Conservation (phyloP, 352 stramenopile genomes). For the Blastocystis sp. region DNA sequence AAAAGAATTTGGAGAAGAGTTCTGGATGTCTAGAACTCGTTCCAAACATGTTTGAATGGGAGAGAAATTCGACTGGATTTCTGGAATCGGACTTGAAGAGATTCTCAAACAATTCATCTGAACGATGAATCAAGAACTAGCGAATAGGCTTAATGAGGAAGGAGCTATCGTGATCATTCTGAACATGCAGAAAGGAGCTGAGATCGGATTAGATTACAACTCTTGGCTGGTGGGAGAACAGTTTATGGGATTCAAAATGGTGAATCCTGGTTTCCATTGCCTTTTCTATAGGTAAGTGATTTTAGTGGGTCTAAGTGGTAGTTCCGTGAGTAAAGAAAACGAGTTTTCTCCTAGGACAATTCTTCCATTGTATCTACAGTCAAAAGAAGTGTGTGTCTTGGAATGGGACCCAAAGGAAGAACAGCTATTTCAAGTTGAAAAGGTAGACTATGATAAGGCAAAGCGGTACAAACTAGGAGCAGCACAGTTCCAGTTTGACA, state of each 20-base stretch:
- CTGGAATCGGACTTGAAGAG: not conserved
- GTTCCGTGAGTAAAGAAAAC: slow-evolving; percentile 34
- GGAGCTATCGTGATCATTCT: slow-evolving; percentile 31
- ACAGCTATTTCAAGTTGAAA: not conserved
- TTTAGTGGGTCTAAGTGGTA: not conserved
- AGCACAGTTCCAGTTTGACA: not conserved
- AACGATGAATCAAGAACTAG: slow-evolving; percentile 28
- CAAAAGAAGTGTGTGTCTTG: slow-evolving; percentile 5
- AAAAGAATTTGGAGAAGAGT: too few species aligned
- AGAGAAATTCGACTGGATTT: not conserved
- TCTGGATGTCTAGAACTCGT: not conserved
- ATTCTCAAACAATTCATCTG: not conserved
- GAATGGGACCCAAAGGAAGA: not conserved
- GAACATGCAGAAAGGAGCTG: slow-evolving; percentile 11
- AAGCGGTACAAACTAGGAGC: not conserved
- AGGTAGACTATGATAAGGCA: not conserved
- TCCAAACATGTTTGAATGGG: not conserved
- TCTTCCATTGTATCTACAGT: slow-evolving; percentile 12
- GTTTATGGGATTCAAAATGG: slow-evolving; percentile 55
- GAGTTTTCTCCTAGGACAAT: slow-evolving; percentile 31
- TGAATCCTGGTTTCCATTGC: slow-evolving; percentile 51
- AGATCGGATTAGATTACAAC: slow-evolving; percentile 50
- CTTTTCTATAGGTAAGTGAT: slow-evolving; percentile 21
- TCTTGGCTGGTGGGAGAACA: slow-evolving; percentile 29
- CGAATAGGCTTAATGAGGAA: slow-evolving; percentile 38